phyloP scores from a whole-genome alignment of 176 grass and related monocot species.

The Oryza nivara region DNA sequence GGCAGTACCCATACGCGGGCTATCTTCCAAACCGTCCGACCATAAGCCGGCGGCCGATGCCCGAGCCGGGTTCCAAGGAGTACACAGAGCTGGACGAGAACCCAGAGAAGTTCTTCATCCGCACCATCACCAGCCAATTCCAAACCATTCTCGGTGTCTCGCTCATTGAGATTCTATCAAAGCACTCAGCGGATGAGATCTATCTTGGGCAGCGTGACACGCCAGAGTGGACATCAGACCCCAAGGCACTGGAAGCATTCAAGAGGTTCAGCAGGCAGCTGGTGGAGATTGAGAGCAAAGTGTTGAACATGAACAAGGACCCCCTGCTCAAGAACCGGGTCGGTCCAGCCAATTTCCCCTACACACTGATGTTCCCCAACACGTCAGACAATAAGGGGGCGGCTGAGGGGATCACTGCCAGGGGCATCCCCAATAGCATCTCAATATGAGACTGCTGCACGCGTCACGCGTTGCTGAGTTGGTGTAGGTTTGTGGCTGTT shows the following conservation, averaged over 20 bases:
- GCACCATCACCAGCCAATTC: constrained; percentile 45
- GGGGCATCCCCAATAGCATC: constrained; percentile 5
- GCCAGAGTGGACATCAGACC: not conserved
- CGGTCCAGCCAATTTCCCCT: not conserved
- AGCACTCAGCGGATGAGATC: constrained; percentile 43
- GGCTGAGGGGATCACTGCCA: not conserved
- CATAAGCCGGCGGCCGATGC: constrained; percentile 42
- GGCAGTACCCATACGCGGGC: constrained; percentile 48
- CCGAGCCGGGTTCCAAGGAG: constrained; percentile 9
- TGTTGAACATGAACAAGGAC: not conserved
- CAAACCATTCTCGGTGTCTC: constrained; percentile 49
- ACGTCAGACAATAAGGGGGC: not conserved
- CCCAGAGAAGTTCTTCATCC: constrained; percentile 27
- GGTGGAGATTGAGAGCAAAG: not conserved
- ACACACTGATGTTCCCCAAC: not conserved
- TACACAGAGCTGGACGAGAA: constrained; percentile 27
- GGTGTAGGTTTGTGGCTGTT: not conserved
- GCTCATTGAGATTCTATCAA: constrained; percentile 47
- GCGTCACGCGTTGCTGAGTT: too few relatives aligned
- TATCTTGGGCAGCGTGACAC: constrained; percentile 40
- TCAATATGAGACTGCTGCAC: not conserved
- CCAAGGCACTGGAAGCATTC: constrained; percentile 2
- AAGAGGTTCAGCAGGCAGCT: not conserved
- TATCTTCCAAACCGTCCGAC: constrained; percentile 49
- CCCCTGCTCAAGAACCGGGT: not conserved